phyloP scores from a whole-genome alignment of 306 rosid species.

The Cicer chorassanicum region DNA sequence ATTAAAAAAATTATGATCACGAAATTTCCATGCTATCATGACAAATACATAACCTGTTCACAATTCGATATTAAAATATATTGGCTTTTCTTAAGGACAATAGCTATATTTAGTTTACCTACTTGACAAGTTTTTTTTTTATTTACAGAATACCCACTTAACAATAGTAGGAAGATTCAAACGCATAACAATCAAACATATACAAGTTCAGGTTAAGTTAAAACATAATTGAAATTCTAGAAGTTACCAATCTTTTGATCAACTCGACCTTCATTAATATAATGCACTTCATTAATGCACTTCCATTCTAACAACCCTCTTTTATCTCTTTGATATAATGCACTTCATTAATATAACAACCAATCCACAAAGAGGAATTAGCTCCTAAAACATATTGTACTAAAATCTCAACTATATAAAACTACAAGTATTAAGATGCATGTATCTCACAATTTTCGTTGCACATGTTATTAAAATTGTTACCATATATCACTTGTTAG shows the following conservation, averaged over 20 bases:
- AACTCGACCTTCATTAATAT: conserved; percentile 65
- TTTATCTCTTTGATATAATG: too few species aligned
- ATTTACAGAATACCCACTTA: not conserved
- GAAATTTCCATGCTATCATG: not conserved
- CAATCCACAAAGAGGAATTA: too few species aligned
- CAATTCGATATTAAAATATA: conserved; percentile 17
- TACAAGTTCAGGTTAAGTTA: conserved; percentile 19
- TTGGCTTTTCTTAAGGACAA: conserved; percentile 1
- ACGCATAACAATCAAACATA: conserved; percentile 6
- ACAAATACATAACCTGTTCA: conserved; percentile 16
- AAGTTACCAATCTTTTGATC: conserved; percentile 88
- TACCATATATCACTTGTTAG: too few species aligned
- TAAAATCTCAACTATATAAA: too few species aligned
- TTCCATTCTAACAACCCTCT: too few species aligned
- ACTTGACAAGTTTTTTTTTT: not conserved
- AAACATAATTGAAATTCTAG: too few species aligned
- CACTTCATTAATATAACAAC: too few species aligned
- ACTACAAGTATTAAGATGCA: too few species aligned
- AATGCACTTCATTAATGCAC: too few species aligned
- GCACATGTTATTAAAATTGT: too few species aligned
- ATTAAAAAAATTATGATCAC: not conserved
- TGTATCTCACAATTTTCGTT: too few species aligned
- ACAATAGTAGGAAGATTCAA: conserved; percentile 12
- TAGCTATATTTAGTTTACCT: conserved; percentile 6
- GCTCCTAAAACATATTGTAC: too few species aligned